Evolutionary conservation across 2,329 filamentous ascomycete genomes (phyloP).

Genomic region (Fusarium poae): DNA sequence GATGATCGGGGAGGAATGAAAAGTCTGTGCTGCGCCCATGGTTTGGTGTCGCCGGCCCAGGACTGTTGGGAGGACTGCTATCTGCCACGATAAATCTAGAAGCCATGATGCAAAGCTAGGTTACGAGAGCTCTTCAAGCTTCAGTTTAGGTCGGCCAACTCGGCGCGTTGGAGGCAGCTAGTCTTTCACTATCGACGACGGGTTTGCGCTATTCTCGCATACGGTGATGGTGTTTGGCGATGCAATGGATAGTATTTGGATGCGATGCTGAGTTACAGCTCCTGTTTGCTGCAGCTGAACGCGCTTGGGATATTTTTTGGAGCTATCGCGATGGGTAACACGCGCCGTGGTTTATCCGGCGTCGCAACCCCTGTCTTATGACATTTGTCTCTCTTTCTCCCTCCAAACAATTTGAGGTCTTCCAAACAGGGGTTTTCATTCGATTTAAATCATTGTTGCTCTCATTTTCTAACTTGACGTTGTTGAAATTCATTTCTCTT

Average conservation of each 20-base stretch:
- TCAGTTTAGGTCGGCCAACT: constrained; percentile 20
- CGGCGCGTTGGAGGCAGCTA: constrained; percentile 22
- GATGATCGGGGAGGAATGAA: constrained; percentile 59
- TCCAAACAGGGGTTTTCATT: background rate
- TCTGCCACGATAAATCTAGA: constrained; percentile 58
- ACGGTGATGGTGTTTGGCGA: constrained; percentile 19
- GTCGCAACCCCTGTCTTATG: constrained; percentile 5
- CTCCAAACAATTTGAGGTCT: background rate
- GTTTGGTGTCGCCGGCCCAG: constrained; percentile 64
- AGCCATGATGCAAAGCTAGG: constrained; percentile 53
- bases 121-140: constrained; percentile 36
- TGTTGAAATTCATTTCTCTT: background rate
- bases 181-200: constrained; percentile 19
- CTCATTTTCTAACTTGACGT: background rate
- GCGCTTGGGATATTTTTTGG: constrained; percentile 49
- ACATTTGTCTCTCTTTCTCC: constrained; percentile 3
- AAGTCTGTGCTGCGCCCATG: constrained; percentile 52
- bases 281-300: constrained; percentile 37
- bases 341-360: constrained; percentile 45
- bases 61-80: constrained; percentile 58
- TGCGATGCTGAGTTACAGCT: constrained; percentile 35
- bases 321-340: constrained; percentile 48
- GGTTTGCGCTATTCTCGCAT: constrained; percentile 28
- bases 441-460: constrained; percentile 9
- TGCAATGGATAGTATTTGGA: constrained; percentile 26